Conservation (phyloP, 75 land plant species). For the Gnetum montanum region DNA sequence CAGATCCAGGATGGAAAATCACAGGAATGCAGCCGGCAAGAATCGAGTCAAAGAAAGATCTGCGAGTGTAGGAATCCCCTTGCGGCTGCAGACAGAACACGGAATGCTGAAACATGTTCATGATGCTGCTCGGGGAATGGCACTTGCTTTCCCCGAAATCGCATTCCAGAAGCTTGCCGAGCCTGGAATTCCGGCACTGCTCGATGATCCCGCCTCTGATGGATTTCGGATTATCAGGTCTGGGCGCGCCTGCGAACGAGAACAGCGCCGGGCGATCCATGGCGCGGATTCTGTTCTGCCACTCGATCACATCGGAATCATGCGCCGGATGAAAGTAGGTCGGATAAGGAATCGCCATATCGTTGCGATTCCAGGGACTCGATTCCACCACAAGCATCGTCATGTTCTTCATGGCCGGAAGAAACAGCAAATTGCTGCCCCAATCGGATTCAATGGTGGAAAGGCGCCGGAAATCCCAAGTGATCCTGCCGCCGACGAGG, state of each 20-base stretch:
- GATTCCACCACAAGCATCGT: constrained; percentile 86
- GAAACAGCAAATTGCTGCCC: constrained; percentile 91
- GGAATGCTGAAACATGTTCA: constrained; percentile 88
- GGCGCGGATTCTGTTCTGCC: constrained; percentile 74
- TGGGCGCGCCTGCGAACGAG: constrained; percentile 91
- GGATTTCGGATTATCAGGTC: constrained; percentile 56
- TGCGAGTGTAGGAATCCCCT: constrained; percentile 93
- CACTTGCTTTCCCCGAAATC: constrained; percentile 80
- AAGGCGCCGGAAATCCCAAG: constrained; percentile 93
- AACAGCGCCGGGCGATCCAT: constrained; percentile 54
- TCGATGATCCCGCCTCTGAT: constrained; percentile 84
- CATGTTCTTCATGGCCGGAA: constrained; percentile 86
- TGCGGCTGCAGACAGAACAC: constrained; percentile 92
- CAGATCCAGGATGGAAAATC: constrained; percentile 80
- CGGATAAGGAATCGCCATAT: constrained; percentile 91
- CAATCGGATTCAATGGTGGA: constrained; percentile 70
- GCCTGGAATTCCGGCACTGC: constrained; percentile 61
- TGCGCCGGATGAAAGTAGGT: constrained; percentile 94
- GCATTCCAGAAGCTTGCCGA: constrained; percentile 69
- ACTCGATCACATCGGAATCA: constrained; percentile 57
- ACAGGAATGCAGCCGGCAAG: constrained; percentile 98
- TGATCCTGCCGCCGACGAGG: constrained; percentile 88
- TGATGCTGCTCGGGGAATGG: constrained; percentile 74
- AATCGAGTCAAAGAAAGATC: constrained; percentile 93
- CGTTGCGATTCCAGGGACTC: constrained; percentile 90